phyloP scores from a whole-genome alignment of 73 alveolate species.

The Durusdinium trenchii region DNA sequence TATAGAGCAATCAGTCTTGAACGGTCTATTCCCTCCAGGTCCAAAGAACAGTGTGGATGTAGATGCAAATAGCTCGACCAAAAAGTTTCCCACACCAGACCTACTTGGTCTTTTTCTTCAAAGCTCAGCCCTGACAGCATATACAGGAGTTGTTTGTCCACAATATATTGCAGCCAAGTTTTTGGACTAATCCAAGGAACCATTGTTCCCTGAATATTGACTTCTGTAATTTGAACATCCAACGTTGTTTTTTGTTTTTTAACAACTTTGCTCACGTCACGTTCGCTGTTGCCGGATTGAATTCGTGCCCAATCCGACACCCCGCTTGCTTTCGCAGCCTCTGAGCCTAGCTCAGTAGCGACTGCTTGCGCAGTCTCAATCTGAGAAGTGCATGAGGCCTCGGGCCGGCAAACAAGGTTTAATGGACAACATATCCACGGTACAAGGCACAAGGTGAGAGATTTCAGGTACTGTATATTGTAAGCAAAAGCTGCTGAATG shows the following conservation, averaged over 20 bases:
- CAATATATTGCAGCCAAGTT: neutral
- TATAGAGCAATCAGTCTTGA: neutral
- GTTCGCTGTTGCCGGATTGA: neutral
- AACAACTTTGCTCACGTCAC: neutral
- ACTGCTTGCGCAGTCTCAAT: slow-evolving; percentile 1
- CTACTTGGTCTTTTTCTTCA: neutral
- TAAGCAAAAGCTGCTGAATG: neutral
- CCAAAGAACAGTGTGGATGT: neutral
- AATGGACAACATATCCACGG: too few relatives aligned
- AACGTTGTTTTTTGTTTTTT: neutral
- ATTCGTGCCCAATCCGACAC: neutral
- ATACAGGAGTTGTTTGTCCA: neutral
- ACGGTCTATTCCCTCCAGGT: neutral
- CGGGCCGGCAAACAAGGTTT: neutral
- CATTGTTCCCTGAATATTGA: too few relatives aligned
- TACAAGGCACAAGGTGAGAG: neutral
- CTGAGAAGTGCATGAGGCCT: slow-evolving; percentile 10
- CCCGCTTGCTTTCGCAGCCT: neutral
- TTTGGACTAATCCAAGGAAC: slow-evolving; percentile 6
- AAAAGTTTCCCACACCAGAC: neutral
- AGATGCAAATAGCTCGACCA: neutral
- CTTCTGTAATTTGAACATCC: neutral
- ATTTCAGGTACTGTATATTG: neutral
- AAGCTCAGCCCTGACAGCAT: neutral
- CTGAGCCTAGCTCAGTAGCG: neutral